These are phyloP conservation scores for Malus sylvestris DNA, from an alignment of 306 rosid genomes.

Conservation along the genomic window DNA sequence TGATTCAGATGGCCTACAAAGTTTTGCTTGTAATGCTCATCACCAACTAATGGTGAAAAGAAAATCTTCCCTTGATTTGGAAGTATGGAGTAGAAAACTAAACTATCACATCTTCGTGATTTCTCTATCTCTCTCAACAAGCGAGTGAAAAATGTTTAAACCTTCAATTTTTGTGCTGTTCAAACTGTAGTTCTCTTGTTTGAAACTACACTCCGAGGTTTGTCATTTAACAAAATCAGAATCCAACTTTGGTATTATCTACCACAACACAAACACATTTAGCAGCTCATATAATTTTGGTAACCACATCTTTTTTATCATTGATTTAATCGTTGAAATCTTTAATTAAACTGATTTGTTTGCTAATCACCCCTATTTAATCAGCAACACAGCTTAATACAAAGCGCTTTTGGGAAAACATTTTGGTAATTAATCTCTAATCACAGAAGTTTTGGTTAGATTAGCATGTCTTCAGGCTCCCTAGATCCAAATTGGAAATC, in stretches of 20 bases:
- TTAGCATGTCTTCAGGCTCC: too few species aligned
- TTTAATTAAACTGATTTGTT: background rate
- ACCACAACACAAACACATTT: background rate
- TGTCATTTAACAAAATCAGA: background rate
- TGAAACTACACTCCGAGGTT: background rate
- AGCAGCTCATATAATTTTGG: background rate
- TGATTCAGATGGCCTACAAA: too few species aligned
- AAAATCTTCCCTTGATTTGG: background rate
- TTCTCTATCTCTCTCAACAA: too few species aligned
- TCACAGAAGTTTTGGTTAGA: background rate
- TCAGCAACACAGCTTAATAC: background rate
- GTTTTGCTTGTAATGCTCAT: background rate
- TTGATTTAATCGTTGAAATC: conserved; percentile 15
- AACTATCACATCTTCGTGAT: too few species aligned
- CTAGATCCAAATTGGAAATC: too few species aligned
- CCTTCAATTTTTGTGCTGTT: too few species aligned
- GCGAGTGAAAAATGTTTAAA: too few species aligned
- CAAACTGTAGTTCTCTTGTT: too few species aligned
- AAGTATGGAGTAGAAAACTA: too few species aligned
- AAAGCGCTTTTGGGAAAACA: background rate
- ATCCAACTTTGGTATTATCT: conserved; percentile 3
- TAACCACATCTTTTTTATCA: background rate
- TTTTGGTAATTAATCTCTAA: background rate
- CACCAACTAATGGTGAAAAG: background rate
- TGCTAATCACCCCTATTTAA: background rate